Conservation (phyloP, 768 basidiomycete species). For the Macrolepiota dolichaula region DNA sequence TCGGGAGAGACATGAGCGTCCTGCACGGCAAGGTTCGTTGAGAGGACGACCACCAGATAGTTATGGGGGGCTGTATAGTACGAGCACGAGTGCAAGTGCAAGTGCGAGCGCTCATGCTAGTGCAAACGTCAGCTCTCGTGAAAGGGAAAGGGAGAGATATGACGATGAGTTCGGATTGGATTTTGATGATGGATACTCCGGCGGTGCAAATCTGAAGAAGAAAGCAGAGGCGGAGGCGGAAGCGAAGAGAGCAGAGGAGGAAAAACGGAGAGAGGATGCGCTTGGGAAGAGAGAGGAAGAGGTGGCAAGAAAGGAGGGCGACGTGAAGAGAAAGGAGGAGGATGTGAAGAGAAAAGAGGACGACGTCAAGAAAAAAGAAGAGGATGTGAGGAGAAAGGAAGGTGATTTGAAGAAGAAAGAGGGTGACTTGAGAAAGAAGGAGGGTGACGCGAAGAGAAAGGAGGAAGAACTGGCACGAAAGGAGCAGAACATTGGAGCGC, state of each 20-base stretch:
- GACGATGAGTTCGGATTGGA: conserved; percentile 8
- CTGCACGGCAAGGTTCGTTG: neutral
- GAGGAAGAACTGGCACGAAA: conserved; percentile 16
- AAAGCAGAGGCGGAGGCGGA: conserved; percentile 2
- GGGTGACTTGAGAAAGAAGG: conserved; percentile 13
- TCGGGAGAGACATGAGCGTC: neutral
- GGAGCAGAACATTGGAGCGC: neutral
- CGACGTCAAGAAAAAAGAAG: conserved; percentile 18
- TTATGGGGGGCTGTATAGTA: neutral
- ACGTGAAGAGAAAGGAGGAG: conserved; percentile 15
- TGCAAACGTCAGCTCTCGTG: neutral
- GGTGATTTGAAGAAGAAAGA: conserved; percentile 17
- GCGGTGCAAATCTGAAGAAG: neutral
- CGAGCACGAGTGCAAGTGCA: neutral
- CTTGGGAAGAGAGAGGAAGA: conserved; percentile 21
- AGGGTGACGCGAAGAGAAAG: conserved; percentile 12
- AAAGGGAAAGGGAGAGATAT: conserved; percentile 7
- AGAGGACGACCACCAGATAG: neutral
- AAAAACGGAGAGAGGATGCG: conserved; percentile 18
- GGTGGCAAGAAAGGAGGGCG: conserved; percentile 19
- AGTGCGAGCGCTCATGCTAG: neutral
- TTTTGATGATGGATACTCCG: neutral
- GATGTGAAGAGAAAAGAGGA: conserved; percentile 22
- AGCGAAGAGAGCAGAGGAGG: conserved; percentile 12
- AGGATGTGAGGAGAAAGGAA: conserved; percentile 17